Evolutionary conservation across 331 rosid genomes (phyloP).

Genomic region (Malus hybrid): DNA sequence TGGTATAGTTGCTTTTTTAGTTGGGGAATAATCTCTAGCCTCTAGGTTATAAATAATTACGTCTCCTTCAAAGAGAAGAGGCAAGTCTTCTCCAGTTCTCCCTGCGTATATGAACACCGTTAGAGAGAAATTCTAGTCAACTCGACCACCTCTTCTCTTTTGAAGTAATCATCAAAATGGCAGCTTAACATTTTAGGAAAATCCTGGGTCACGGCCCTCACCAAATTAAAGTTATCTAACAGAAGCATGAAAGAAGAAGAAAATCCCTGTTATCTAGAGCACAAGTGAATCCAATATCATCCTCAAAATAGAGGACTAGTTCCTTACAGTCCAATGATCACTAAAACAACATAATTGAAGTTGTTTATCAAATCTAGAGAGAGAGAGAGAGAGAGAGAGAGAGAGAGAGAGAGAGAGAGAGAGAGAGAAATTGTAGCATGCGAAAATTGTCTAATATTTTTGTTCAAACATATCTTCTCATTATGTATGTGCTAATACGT

Average conservation of each 20-base stretch:
- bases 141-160: background rate
- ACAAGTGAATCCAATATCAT: background rate
- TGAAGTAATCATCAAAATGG: background rate
- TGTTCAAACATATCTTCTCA: background rate
- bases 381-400: background rate
- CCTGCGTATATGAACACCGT: background rate
- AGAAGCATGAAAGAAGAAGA: background rate
- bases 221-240: background rate
- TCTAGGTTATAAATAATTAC: background rate
- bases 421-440: background rate
- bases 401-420: background rate
- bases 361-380: background rate
- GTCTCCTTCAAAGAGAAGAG: background rate
- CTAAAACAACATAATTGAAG: background rate
- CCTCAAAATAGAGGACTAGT: background rate
- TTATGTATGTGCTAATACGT: background rate
- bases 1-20: background rate
- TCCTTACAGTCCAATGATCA: background rate
- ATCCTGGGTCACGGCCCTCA: background rate
- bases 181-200: background rate
- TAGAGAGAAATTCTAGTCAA: background rate
- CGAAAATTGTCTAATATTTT: background rate
- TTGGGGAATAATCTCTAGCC: background rate
- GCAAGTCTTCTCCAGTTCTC: background rate
- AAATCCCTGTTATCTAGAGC: background rate